phyloP scores from a whole-genome alignment of 2,329 filamentous ascomycete species.

The Xylariaceae sp. region DNA sequence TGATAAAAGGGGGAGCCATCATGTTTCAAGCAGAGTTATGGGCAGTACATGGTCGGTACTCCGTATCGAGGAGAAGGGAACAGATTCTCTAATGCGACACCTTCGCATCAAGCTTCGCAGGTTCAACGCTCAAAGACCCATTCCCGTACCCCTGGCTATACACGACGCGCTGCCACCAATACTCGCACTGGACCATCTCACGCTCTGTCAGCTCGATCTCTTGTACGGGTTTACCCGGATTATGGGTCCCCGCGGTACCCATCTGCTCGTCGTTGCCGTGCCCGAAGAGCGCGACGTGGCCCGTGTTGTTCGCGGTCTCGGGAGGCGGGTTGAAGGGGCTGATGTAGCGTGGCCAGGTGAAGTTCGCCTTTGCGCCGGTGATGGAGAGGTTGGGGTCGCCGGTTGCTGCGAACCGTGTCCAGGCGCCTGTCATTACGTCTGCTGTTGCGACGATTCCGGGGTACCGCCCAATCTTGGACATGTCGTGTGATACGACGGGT shows the following conservation, averaged over 20 bases:
- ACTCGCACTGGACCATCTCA: conserved; percentile 47
- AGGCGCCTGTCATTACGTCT: conserved; percentile 40
- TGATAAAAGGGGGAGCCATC: no score
- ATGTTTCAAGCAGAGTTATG: no score
- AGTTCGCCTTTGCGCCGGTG: conserved; percentile 6
- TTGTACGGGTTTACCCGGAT: conserved; percentile 40
- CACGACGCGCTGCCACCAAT: conserved; percentile 55
- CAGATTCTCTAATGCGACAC: conserved; percentile 7
- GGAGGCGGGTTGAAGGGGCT: conserved; percentile 34
- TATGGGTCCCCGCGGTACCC: conserved; percentile 29
- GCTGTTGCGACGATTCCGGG: conserved; percentile 38
- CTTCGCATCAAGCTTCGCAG: conserved; percentile 1
- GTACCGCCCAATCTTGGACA: conserved; percentile 30
- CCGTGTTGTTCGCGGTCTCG: conserved; percentile 20
- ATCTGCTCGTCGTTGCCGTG: conserved; percentile 53
- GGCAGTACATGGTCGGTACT: no score
- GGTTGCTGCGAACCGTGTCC: conserved; percentile 35
- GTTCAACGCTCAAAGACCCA: conserved; percentile 15
- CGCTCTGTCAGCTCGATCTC: conserved; percentile 39
- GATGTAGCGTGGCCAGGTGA: conserved; percentile 41
- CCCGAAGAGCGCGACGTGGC: conserved; percentile 51
- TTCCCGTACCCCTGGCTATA: conserved; percentile 42
- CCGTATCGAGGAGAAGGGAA: not conserved
- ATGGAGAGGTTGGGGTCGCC: conserved; percentile 26
- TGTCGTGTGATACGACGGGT: conserved; percentile 40